Base-by-base conservation (phyloP, 1,284 basidiomycete species). In the Irpex lacteus region DNA sequence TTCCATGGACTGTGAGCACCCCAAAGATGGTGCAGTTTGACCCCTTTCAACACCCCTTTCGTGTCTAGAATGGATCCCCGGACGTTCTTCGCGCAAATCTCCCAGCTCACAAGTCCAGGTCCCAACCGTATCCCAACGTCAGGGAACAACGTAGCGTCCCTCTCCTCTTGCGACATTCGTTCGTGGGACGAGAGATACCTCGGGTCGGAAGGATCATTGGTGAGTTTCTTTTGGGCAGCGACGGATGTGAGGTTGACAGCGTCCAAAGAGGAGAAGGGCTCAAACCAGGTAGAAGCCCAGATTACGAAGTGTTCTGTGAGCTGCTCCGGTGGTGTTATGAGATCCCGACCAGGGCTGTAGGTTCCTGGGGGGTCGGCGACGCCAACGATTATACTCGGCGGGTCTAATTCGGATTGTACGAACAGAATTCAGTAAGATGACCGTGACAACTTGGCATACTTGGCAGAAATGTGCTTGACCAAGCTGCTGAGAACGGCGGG, bases 271-370 rank as follows among this genome's bases (percentile, higher is more conserved):
- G 32, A 5, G 50, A 63, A 59, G n/a, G 55, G 13, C 21, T 59
- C 47, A 32, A 57, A 64, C 60, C 62, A 67, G 49, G 32, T 36
- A 5, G 66, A 67, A 7, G 65, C 55, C 63, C 60, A 63, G 34
- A 38, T n/a, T 15, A 50, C 11, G 57, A 66, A 66, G 13, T 7
- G 11, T 13, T 26, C 32, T 9, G 21, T 56, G 13, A 56, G 54
- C n/a, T 56, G 54, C 3, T 56, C 54, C 21, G 54, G 54, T 11
- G 54, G 21, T 1, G 34, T 56, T 18, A 34, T 56, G 54, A 56
- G 54, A 26, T 56, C 54, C 3, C 26, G 7, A 2, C 21, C 54
- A 18, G 54, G 54, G 26, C 15, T 56, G 32, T 56, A 56, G 15
- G 54, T 56, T 56, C 19, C 19, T 11, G 54, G 54, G 37, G 54